A percentile compares a stretch with the other conserved stretches of the same genome.
These are phyloP conservation scores for Umbelopsis sp. DNA, from an alignment of 371 early-diverging fungal genomes.

Conservation along the genomic window DNA sequence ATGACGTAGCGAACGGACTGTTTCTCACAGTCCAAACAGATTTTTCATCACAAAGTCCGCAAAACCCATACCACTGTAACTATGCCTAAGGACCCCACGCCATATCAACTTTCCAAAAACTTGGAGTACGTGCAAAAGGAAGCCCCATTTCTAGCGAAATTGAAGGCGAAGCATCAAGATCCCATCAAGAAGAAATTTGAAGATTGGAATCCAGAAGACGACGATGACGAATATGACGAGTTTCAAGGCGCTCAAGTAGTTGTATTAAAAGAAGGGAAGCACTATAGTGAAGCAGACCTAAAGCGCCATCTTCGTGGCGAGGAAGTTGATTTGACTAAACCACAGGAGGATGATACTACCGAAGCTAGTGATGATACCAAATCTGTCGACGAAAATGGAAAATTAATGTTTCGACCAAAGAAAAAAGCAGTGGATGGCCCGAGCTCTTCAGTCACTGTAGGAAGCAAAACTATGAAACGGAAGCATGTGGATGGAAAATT, in stretches of 20 bases:
- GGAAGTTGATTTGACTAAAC: constrained; percentile 24
- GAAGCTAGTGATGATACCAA: constrained; percentile 32
- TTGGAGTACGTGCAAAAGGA: constrained; percentile 52
- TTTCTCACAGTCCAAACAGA: neutral
- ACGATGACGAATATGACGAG: constrained; percentile 53
- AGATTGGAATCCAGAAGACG: constrained; percentile 47
- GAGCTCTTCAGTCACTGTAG: neutral
- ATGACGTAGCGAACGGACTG: constrained; percentile 15
- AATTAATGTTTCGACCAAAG: constrained; percentile 40
- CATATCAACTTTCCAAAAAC: constrained; percentile 48
- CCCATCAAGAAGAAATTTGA: constrained; percentile 33
- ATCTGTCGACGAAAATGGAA: constrained; percentile 45
- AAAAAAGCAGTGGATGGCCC: constrained; percentile 22
- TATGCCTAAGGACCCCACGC: constrained; percentile 42
- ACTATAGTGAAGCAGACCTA: constrained; percentile 29
- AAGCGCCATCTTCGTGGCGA: constrained; percentile 30
- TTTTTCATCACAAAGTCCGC: constrained; percentile 3
- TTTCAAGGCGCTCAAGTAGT: constrained; percentile 54
- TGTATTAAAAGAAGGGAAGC: constrained; percentile 38
- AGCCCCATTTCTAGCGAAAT: constrained; percentile 45
- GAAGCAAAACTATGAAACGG: constrained; percentile 19
- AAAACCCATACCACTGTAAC: neutral
- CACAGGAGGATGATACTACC: constrained; percentile 18
- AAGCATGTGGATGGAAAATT: constrained; percentile 19
- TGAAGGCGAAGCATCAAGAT: constrained; percentile 34